phyloP scores from a whole-genome alignment of 2,329 filamentous ascomycete genomes.

The Pleoardoris graminearum region DNA sequence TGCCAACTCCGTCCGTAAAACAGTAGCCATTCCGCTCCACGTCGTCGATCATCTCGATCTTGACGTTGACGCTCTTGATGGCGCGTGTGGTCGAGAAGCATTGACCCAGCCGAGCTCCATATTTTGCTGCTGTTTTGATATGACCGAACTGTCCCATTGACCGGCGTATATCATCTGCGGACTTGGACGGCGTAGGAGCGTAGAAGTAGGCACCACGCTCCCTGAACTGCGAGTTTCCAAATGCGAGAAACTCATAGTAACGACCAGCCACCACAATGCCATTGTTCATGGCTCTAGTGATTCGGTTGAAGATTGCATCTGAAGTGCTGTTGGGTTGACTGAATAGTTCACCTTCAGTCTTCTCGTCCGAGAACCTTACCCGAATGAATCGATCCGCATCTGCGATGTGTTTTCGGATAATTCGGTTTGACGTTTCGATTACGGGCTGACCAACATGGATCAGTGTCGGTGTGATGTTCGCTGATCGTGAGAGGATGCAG shows the following conservation, averaged over 20 bases:
- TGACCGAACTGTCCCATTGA: conserved; percentile 87
- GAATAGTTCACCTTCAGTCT: conserved; percentile 51
- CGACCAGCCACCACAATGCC: conserved; percentile 83
- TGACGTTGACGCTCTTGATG: conserved; percentile 65
- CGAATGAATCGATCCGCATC: conserved; percentile 81
- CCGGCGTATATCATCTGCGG: conserved; percentile 73
- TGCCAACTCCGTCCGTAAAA: conserved; percentile 93
- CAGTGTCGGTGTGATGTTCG: conserved; percentile 79
- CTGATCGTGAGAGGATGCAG: conserved; percentile 76
- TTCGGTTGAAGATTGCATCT: conserved; percentile 69
- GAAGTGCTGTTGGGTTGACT: conserved; percentile 38
- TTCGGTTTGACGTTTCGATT: conserved; percentile 84
- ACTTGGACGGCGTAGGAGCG: conserved; percentile 67
- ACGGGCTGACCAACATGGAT: conserved; percentile 76
- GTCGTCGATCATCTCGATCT: conserved; percentile 65
- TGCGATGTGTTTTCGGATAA: conserved; percentile 72
- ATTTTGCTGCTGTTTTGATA: conserved; percentile 84
- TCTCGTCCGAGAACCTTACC: conserved; percentile 87
- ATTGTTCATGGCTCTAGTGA: conserved; percentile 71
- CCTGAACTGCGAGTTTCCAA: conserved; percentile 92
- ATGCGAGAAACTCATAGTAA: conserved; percentile 86
- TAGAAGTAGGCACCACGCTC: conserved; percentile 95
- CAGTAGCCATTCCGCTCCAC: conserved; percentile 68
- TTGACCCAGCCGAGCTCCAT: conserved; percentile 85
- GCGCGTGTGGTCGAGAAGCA: conserved; percentile 92